Percentiles rank a stretch among this genome's conserved stretches.
Conservation (phyloP, 2,329 filamentous ascomycete genomes). For the Aspergillus fijiensis region DNA sequence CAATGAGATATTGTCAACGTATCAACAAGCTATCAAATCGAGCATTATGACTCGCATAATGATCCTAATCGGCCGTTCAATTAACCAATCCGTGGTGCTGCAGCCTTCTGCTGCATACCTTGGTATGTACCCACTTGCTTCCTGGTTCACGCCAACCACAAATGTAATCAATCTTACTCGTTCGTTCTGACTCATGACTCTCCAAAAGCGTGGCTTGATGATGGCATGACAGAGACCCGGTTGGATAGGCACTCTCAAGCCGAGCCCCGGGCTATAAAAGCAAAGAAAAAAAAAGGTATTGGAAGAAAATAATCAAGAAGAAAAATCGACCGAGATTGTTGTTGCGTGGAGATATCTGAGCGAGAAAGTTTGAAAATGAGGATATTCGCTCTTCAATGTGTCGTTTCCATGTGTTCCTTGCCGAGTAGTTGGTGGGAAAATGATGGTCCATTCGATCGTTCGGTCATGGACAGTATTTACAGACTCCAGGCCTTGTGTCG, state of each 20-base stretch:
- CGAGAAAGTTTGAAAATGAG: background rate
- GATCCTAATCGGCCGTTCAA: conserved; percentile 3
- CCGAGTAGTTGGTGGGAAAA: background rate
- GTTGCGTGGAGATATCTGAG: background rate
- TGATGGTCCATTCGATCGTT: background rate
- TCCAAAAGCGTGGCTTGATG: background rate
- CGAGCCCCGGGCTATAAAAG: background rate
- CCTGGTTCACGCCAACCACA: conserved; percentile 6
- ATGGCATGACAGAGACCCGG: background rate
- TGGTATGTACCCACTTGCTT: conserved; percentile 10
- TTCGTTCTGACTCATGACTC: conserved; percentile 1
- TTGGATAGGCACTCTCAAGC: background rate
- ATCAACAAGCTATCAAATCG: background rate
- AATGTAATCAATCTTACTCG: conserved; percentile 7
- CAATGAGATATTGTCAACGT: background rate
- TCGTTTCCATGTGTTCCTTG: background rate
- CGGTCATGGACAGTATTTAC: background rate
- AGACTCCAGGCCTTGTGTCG: conserved; percentile 4
- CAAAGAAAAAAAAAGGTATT: background rate
- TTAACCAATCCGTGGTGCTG: background rate
- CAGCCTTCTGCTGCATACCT: background rate
- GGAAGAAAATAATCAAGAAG: background rate
- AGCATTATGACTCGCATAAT: background rate
- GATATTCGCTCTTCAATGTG: background rate
- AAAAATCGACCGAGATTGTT: background rate